A percentile compares a stretch with the other conserved stretches of the same genome.
phyloP scores from a whole-genome alignment of 169 alveolate species.

The Neospora caninum region DNA sequence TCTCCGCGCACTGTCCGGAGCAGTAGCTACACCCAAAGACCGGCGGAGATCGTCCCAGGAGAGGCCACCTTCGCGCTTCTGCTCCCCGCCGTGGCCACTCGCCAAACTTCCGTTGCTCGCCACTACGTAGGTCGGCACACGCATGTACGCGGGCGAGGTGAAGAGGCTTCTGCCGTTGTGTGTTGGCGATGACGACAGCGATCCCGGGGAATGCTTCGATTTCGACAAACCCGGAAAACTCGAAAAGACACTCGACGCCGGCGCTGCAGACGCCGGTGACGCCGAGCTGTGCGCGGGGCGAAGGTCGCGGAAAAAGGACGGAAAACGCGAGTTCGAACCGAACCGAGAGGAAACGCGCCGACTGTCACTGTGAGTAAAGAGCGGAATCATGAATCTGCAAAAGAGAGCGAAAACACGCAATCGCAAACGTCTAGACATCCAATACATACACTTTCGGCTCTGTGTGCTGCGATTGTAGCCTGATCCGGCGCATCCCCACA shows the following conservation, averaged over 20 bases:
- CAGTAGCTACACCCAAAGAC: neutral
- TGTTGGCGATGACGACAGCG: neutral
- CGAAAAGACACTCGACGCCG: neutral
- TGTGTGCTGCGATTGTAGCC: no score
- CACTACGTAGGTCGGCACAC: neutral
- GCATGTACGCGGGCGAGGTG: neutral
- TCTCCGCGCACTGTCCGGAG: neutral
- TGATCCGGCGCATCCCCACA: no score
- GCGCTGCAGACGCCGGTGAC: neutral
- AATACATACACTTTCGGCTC: no score
- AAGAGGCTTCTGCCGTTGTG: neutral
- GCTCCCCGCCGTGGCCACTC: neutral
- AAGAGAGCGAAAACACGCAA: neutral
- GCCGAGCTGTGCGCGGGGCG: neutral
- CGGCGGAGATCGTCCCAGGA: neutral
- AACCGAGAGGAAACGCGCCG: neutral
- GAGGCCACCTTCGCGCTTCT: neutral
- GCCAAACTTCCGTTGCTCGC: neutral
- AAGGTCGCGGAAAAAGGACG: neutral
- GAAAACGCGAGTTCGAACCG: neutral
- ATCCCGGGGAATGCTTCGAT: neutral
- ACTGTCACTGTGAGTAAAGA: neutral
- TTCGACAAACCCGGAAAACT: neutral
- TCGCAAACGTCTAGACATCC: neutral
- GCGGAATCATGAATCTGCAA: constrained; percentile 24